Base-by-base conservation (phyloP, 1,284 basidiomycete species). In the Pyrrhoderma lamaoense region DNA sequence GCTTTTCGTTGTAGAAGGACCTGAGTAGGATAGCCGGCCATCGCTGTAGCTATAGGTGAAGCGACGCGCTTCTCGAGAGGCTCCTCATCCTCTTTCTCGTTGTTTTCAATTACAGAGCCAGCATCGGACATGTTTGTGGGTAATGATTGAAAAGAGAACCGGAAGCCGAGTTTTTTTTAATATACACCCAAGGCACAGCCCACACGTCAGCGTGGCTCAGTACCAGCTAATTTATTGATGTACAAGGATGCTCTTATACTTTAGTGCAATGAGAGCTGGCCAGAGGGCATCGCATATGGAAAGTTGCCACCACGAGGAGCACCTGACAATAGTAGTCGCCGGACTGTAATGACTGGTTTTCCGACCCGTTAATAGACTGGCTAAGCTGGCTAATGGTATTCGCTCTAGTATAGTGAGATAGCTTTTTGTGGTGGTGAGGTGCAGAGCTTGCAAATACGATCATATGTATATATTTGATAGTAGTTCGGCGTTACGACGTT, bases 271-370 rank as follows among this genome's bases (percentile, higher is more conserved):
- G 34, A 3, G 11, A 23, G 31, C 21, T 27, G 34, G 45, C 23
- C 45, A 42, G 51, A 52, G 46, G 16, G n/a, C 8, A 14, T 46
- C 51, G 16, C 46, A 52, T 48, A 48, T 31, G 52, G 42, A 53
- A 49, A 35, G 3, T 36, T 16, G 38, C 27, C 27, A 31, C 27
- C 27, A 31, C 5, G 11, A 31, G 27, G 27, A 31, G 27, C 27
- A 31, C 27, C 27, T 31, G 27, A 31, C 27, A 31, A 31, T 31
- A 5, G 27, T 5, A 31, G 11, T 31, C 7, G 27, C 27, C 27
- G 27, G 27, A 5, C 7, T 5, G 27, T 31, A 31, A 31, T 5
- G 5, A 31, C 27, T 31, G 7, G 27, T 31, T 5, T 31, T 11
- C 27, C 27, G 27, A 31, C 27, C n/a, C 27, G 27, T 11, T 31